phyloP scores from a whole-genome alignment of 176 grass and related monocot genomes.

The Lolium rigidum region DNA sequence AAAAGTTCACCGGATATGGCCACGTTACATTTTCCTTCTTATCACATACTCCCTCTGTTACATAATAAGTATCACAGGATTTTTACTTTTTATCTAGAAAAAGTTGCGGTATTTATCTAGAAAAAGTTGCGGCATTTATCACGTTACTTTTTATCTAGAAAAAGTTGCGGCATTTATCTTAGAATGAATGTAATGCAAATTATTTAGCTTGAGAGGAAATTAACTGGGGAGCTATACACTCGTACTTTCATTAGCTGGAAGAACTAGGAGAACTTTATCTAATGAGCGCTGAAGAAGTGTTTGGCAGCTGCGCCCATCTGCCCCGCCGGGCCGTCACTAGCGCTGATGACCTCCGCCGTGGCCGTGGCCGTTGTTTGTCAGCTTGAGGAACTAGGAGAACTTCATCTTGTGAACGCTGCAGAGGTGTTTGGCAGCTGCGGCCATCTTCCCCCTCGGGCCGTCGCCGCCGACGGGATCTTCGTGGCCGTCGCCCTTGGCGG shows the following conservation, averaged over 20 bases:
- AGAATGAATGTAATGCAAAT: no score
- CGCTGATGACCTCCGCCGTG: no score
- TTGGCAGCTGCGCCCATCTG: slow-evolving; percentile 27
- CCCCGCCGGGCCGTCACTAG: not conserved
- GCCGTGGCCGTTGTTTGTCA: no score
- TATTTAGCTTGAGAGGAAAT: not conserved
- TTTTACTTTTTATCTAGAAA: no score
- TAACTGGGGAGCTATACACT: no score
- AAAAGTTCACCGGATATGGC: not conserved
- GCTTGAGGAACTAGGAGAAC: slow-evolving; percentile 15
- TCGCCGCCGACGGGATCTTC: not conserved
- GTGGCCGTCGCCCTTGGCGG: not conserved
- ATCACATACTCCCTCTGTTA: no score
- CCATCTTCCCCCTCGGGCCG: slow-evolving; percentile 20
- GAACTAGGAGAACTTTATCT: slow-evolving; percentile 29
- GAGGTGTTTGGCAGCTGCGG: not conserved
- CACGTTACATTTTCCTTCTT: not conserved
- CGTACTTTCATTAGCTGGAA: not conserved
- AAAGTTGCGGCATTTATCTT: no score
- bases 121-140: no score
- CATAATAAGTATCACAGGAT: no score
- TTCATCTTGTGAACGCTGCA: slow-evolving; percentile 31
- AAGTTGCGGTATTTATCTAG: no score
- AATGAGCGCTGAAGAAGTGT: slow-evolving; percentile 17
- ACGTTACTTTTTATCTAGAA: no score